Percentiles rank a stretch among this genome's conserved stretches.
Conservation (phyloP, 805 yeast genomes). For the Yueomyces sp. region DNA sequence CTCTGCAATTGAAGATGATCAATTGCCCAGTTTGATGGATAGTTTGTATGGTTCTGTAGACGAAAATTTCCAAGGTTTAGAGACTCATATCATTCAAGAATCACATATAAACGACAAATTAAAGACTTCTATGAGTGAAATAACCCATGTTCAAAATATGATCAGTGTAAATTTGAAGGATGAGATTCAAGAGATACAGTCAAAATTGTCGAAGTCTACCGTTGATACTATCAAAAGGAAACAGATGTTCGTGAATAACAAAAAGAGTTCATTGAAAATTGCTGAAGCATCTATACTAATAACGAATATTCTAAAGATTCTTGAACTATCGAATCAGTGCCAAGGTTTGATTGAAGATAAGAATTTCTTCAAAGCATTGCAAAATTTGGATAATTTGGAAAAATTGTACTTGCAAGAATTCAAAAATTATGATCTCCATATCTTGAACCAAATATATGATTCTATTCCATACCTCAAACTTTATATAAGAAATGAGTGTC, state of each 20-base stretch:
- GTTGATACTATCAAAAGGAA: slow-evolving; percentile 49
- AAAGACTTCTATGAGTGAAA: slow-evolving; percentile 41
- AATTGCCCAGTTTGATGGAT: slow-evolving; percentile 13
- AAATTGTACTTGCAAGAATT: slow-evolving; percentile 56
- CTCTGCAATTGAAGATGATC: slow-evolving; percentile 14
- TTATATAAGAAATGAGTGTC: slow-evolving; percentile 62
- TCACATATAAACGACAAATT: slow-evolving; percentile 22
- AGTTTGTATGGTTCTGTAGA: slow-evolving; percentile 21
- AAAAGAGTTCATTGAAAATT: slow-evolving; percentile 53
- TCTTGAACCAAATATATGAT: slow-evolving; percentile 57
- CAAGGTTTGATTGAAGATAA: slow-evolving; percentile 65
- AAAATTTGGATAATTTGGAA: slow-evolving; percentile 63
- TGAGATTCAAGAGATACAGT: slow-evolving; percentile 44
- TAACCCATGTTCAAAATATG: slow-evolving; percentile 44
- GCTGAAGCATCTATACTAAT: slow-evolving; percentile 59
- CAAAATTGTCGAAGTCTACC: slow-evolving; percentile 51
- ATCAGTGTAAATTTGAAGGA: slow-evolving; percentile 40
- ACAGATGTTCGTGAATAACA: slow-evolving; percentile 42
- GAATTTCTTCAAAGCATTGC: slow-evolving; percentile 76
- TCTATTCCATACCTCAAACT: slow-evolving; percentile 67
- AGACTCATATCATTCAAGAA: slow-evolving; percentile 20
- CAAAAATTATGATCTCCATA: slow-evolving; percentile 46
- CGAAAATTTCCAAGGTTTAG: slow-evolving; percentile 23
- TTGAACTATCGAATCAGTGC: slow-evolving; percentile 76
- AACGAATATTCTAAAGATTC: slow-evolving; percentile 60